These are phyloP conservation scores for Ascochyta lentis DNA, from an alignment of 2,329 filamentous ascomycete species.

Conservation along the genomic window DNA sequence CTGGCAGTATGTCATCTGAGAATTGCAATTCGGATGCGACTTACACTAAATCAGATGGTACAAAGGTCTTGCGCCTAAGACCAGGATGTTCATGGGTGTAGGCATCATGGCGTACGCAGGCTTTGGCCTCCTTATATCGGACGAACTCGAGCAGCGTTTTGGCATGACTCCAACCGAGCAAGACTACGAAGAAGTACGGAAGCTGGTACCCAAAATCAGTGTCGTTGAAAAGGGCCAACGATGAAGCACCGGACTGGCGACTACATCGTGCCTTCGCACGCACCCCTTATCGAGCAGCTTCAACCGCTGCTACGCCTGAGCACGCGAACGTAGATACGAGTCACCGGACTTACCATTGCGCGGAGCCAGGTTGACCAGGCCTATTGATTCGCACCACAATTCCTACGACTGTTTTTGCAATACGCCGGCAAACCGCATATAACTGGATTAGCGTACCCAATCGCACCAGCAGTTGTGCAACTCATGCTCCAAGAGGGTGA, in stretches of 20 bases:
- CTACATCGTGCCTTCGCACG: not conserved
- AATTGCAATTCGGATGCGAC: not conserved
- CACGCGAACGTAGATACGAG: no score
- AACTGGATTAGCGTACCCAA: no score
- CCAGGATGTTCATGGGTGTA: slow-evolving; percentile 73
- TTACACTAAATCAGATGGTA: slow-evolving; percentile 56
- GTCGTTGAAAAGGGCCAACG: slow-evolving; percentile 31
- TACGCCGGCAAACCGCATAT: no score
- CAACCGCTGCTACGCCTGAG: no score
- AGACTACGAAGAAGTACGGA: slow-evolving; percentile 72
- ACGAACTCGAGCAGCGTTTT: slow-evolving; percentile 74
- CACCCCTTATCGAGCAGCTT: no score
- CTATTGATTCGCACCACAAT: no score
- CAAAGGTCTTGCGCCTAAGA: slow-evolving; percentile 72
- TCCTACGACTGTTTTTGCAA: no score
- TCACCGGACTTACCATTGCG: no score
- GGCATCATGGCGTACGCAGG: slow-evolving; percentile 79
- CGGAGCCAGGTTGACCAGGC: no score
- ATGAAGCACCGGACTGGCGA: not conserved
- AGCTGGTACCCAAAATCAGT: slow-evolving; percentile 66
- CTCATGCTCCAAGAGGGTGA: no score
- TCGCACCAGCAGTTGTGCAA: no score
- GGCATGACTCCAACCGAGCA: slow-evolving; percentile 75
- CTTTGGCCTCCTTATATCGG: slow-evolving; percentile 74
- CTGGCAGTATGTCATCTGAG: slow-evolving; percentile 42